phyloP scores from a whole-genome alignment of 2,329 filamentous ascomycete genomes.

The Tolypocladium inflatum region DNA sequence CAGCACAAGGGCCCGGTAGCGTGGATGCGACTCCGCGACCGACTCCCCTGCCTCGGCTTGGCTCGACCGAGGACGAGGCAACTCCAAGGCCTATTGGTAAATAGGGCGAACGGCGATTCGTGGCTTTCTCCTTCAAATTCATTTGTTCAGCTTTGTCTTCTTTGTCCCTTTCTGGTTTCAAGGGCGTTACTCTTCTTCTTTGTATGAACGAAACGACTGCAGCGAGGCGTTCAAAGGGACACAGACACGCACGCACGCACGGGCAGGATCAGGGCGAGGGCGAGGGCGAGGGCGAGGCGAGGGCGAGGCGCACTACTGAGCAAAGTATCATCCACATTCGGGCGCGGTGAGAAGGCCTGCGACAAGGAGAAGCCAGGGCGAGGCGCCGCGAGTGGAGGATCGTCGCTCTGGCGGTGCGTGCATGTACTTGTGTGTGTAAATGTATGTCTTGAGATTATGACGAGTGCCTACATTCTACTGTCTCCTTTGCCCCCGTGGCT shows the following conservation, averaged over 20 bases:
- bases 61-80: slow-evolving; percentile 21
- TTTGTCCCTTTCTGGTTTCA: neutral
- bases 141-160: slow-evolving; percentile 7
- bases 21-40: slow-evolving; percentile 37
- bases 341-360: neutral
- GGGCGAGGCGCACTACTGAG: neutral
- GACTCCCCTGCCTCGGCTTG: slow-evolving; percentile 4
- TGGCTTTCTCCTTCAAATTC: neutral
- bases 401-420: neutral
- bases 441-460: neutral
- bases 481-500: neutral
- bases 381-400: neutral
- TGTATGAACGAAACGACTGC: slow-evolving; percentile 10
- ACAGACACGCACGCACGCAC: neutral
- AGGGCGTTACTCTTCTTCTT: neutral
- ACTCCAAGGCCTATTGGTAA: slow-evolving; percentile 27
- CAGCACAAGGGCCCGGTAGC: slow-evolving; percentile 10
- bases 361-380: neutral
- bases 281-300: neutral
- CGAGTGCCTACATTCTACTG: neutral
- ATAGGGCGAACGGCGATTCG: slow-evolving; percentile 3
- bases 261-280: neutral
- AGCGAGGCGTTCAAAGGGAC: slow-evolving; percentile 11
- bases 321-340: neutral
- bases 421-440: neutral